Base-by-base conservation (phyloP, 2,329 filamentous ascomycete species). In the Pseudocercospora macadamiae region DNA sequence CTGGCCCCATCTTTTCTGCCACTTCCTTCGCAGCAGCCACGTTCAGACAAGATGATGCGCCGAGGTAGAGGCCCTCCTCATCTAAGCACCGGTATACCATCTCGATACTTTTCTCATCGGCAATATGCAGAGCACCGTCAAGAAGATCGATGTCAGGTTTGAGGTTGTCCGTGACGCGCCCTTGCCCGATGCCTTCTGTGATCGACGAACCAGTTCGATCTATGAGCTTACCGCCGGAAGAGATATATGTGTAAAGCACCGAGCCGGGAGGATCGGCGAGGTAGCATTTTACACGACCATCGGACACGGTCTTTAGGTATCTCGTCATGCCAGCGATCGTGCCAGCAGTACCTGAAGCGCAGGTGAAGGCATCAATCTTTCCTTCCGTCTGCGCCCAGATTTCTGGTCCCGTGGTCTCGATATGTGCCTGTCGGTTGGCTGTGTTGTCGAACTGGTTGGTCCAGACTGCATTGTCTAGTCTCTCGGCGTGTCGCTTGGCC, bases 381-480 rank as follows among this genome's bases (percentile, higher is more conserved):
- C 95, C 93, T 2, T 74, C 78, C 0, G 95, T 97, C 81, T 99
- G 95, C 25, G 87, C 80, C 95, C 95, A 99, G 73, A 99, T 96
- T 78, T 99, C 95, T 0, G 95, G 95, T 0, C 95, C 95, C 0
- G 95, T 99, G 1, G 93, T 97, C 80, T 97, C 93, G 68, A 97
- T 89, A 74, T 99, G 95, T 48, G 95, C 95, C 71, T 90, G 87
- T 53, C 95, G 85, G 77, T 99, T 99, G 54, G 95, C 95, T 53
- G 83, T 87, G 80, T 99, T 99, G 75, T 99, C 95, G 78, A 99
- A 99, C 79, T 99, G 95, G 77, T 99, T 96, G 44, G 95, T 99
- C 95, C 95, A 99, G 12, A 97, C 93, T 7, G 93, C 92, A 70
- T 95, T 95, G 14, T 91, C 88, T 49, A 96, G 78, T 2, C 82